Conservation (phyloP, 805 yeast species). For the Candida cerambycidarum region DNA sequence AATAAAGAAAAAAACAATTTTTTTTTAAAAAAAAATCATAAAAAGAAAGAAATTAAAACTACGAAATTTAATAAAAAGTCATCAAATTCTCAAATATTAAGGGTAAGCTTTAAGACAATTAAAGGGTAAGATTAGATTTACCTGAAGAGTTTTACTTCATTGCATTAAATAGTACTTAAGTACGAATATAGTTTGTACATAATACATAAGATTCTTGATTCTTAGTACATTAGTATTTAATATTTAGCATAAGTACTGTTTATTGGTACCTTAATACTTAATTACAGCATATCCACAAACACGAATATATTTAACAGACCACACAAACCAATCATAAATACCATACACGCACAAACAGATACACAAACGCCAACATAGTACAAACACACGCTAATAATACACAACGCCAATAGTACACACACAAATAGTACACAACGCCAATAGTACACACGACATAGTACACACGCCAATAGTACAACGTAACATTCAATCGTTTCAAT, state of each 20-base stretch:
- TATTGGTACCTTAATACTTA: too few relatives aligned
- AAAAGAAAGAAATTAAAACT: not conserved
- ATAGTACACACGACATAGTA: not conserved
- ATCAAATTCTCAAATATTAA: constrained; percentile 1
- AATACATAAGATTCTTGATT: not conserved
- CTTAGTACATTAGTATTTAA: not conserved
- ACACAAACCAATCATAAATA: too few relatives aligned
- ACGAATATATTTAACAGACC: too few relatives aligned
- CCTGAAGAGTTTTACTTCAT: not conserved
- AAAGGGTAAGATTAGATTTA: not conserved
- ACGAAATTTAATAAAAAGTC: constrained; percentile 3
- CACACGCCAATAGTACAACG: not conserved
- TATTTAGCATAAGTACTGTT: too few relatives aligned
- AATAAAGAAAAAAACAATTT: too few relatives aligned
- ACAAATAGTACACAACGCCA: too few relatives aligned
- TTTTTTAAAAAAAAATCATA: not conserved
- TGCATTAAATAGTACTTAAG: too few relatives aligned
- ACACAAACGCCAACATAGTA: too few relatives aligned
- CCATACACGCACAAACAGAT: too few relatives aligned
- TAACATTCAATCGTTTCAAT: not conserved
- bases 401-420: too few relatives aligned
- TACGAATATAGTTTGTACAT: not conserved
- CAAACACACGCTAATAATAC: too few relatives aligned
- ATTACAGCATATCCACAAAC: too few relatives aligned
- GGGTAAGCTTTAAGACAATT: constrained; percentile 1